A percentile compares a stretch with the other conserved stretches of the same genome.
These are phyloP conservation scores for Cryptosporidium parvum DNA, from an alignment of 169 alveolate genomes.

Conservation along the genomic window DNA sequence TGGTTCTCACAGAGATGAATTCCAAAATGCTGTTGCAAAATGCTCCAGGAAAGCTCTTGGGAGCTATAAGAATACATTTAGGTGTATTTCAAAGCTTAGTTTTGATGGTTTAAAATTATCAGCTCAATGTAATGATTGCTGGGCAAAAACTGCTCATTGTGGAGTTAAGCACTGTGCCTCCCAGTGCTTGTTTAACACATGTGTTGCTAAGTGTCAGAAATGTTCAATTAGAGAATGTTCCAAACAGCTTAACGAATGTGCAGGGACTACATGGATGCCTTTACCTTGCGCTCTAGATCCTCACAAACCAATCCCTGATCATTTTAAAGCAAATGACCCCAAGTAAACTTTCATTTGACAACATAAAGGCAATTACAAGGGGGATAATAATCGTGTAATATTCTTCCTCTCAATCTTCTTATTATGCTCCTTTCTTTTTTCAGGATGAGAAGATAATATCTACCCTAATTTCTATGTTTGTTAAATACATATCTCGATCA, in stretches of 20 bases:
- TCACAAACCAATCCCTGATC: slow-evolving; percentile 53
- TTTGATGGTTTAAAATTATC: slow-evolving; percentile 22
- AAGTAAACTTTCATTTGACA: background rate
- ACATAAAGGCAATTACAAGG: background rate
- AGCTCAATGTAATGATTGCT: slow-evolving; percentile 44
- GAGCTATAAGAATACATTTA: slow-evolving; percentile 36
- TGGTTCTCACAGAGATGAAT: slow-evolving; percentile 9
- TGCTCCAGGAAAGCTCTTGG: slow-evolving; percentile 74
- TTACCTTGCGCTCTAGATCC: slow-evolving; percentile 65
- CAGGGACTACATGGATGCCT: slow-evolving; percentile 72
- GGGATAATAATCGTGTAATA: background rate
- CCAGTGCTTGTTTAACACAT: slow-evolving; percentile 57
- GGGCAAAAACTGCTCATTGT: slow-evolving; percentile 69
- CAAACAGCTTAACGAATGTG: slow-evolving; percentile 48
- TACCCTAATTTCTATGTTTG: no score
- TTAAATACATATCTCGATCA: no score
- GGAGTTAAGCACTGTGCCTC: slow-evolving; percentile 61
- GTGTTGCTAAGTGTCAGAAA: slow-evolving; percentile 62
- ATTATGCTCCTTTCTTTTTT: background rate
- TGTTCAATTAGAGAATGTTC: slow-evolving; percentile 61
- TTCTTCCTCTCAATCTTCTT: background rate
- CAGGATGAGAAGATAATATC: no score
- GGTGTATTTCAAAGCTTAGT: slow-evolving; percentile 14
- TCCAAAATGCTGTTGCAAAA: slow-evolving; percentile 38
- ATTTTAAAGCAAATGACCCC: slow-evolving; percentile 42